Evolutionary conservation across 2,329 filamentous ascomycete species (phyloP).

Genomic region (Fusarium clavum): DNA sequence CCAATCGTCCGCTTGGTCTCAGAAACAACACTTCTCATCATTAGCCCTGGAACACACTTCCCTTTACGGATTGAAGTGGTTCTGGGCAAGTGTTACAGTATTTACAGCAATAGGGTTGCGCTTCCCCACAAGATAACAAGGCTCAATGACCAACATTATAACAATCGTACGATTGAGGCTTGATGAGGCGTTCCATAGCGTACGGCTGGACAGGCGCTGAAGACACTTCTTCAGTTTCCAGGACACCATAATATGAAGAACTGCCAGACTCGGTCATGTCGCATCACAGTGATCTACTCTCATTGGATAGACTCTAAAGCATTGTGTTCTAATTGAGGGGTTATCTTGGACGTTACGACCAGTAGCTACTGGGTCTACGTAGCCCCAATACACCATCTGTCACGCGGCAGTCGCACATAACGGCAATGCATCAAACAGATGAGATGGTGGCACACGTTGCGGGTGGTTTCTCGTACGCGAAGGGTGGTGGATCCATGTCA

Average conservation of each 20-base stretch:
- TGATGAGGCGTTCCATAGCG: conserved; percentile 18
- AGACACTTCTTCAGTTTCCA: conserved; percentile 15
- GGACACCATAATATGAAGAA: conserved; percentile 15
- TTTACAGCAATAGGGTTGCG: background rate
- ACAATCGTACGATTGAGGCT: conserved; percentile 38
- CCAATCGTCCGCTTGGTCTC: background rate
- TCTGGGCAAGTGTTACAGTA: background rate
- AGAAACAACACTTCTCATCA: background rate
- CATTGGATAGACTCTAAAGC: conserved; percentile 1
- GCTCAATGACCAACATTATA: conserved; percentile 2
- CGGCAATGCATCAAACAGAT: conserved; percentile 22
- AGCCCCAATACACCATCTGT: conserved; percentile 3
- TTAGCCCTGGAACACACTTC: background rate
- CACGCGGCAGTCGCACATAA: conserved; percentile 24
- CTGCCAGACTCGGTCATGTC: conserved; percentile 26
- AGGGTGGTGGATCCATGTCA: conserved; percentile 2
- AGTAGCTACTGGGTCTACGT: background rate
- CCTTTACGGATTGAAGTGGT: background rate
- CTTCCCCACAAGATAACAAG: background rate
- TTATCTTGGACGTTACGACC: conserved; percentile 5
- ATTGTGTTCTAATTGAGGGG: conserved; percentile 15
- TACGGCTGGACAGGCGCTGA: conserved; percentile 5
- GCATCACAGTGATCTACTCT: background rate
- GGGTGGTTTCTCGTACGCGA: conserved; percentile 2
- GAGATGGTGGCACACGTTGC: conserved; percentile 22